Evolutionary conservation across 2,329 filamentous ascomycete genomes (phyloP).

Genomic region (Sordariomycetes sp.): DNA sequence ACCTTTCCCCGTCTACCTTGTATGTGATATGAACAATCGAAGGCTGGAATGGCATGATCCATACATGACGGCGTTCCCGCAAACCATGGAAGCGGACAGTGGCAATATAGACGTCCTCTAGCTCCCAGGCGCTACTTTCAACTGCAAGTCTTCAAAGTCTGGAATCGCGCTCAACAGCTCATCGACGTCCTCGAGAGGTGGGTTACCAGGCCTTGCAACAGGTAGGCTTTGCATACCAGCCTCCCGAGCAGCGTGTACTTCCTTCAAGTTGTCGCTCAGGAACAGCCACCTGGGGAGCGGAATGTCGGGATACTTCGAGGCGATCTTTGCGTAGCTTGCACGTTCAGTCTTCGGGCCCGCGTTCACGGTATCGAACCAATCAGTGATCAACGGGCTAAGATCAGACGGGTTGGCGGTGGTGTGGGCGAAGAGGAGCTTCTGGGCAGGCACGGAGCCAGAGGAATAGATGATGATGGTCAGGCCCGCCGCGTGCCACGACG

Average conservation of each 20-base stretch:
- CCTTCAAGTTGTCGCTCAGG: slow-evolving; percentile 67
- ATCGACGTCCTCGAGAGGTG: slow-evolving; percentile 42
- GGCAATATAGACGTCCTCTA: background rate
- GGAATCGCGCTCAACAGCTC: slow-evolving; percentile 21
- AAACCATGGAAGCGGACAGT: background rate
- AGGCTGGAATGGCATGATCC: background rate
- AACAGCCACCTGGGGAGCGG: slow-evolving; percentile 55
- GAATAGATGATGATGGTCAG: slow-evolving; percentile 67
- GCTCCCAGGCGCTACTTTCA: background rate
- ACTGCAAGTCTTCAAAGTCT: slow-evolving; percentile 16
- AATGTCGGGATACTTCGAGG: slow-evolving; percentile 30
- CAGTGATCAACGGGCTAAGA: slow-evolving; percentile 45
- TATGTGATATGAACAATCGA: background rate
- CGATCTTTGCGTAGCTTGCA: slow-evolving; percentile 57
- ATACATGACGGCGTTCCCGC: background rate
- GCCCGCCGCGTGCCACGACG: slow-evolving; percentile 43
- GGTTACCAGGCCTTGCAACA: slow-evolving; percentile 61
- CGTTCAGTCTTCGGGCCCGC: slow-evolving; percentile 63
- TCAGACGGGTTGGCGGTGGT: slow-evolving; percentile 48
- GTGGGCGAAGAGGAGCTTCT: slow-evolving; percentile 69
- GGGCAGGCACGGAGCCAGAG: slow-evolving; percentile 68
- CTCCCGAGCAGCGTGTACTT: slow-evolving; percentile 50
- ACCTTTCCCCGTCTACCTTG: background rate
- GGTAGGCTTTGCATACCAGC: slow-evolving; percentile 55
- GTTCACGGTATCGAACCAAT: slow-evolving; percentile 73